Conservation (phyloP, 345 rosid genomes). For the Triadica sebifera region DNA sequence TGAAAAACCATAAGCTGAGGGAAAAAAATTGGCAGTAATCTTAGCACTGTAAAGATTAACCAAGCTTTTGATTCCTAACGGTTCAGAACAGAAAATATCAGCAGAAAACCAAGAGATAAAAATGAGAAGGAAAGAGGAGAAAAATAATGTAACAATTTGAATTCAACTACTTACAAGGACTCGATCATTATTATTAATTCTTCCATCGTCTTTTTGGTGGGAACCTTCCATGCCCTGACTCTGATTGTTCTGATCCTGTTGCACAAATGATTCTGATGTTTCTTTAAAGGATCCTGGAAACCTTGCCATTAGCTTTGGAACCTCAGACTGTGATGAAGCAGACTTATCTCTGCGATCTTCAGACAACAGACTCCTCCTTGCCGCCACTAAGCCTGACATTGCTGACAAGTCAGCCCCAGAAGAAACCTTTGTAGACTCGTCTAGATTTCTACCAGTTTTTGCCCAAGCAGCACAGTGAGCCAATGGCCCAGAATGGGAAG, state of each 20-base stretch:
- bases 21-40: background rate
- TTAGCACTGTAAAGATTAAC: background rate
- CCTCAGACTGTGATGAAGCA: constrained; percentile 48
- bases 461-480: constrained; percentile 75
- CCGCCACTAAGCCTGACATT: constrained; percentile 51
- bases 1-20: background rate
- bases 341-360: constrained; percentile 55
- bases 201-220: constrained; percentile 58
- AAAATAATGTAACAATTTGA: background rate
- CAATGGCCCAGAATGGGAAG: constrained; percentile 91
- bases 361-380: constrained; percentile 57
- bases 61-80: background rate
- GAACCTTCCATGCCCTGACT: constrained; percentile 36
- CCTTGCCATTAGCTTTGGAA: constrained; percentile 60
- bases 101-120: background rate
- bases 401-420: constrained; percentile 55
- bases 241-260: constrained; percentile 55
- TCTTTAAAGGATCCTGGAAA: constrained; percentile 95
- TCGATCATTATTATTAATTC: constrained; percentile 62
- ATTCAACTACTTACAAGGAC: constrained; percentile 56
- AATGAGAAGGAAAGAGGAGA: background rate
- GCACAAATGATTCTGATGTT: constrained; percentile 54
- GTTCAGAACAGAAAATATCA: background rate
- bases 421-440: constrained; percentile 62
- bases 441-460: constrained; percentile 58